Conservation (phyloP, 1,284 basidiomycete species). For the Irpex lacteus region DNA sequence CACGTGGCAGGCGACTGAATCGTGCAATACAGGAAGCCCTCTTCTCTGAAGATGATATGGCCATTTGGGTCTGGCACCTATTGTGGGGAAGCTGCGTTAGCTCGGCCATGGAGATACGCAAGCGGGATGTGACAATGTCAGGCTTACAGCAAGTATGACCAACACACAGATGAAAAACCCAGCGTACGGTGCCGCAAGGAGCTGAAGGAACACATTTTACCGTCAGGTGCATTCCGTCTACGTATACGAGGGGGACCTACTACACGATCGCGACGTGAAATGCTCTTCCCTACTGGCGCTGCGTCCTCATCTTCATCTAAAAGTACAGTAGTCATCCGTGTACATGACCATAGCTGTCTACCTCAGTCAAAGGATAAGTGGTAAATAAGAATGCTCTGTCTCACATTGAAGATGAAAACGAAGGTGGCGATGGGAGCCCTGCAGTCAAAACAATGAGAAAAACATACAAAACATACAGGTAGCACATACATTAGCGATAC, state of each 20-base stretch:
- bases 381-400: background rate
- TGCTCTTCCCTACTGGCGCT: background rate
- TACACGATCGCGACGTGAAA: background rate
- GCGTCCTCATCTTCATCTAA: background rate
- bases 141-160: background rate
- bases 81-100: background rate
- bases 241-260: background rate
- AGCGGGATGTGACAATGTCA: background rate
- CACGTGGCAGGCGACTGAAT: background rate
- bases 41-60: background rate
- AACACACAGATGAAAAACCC: background rate
- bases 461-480: background rate
- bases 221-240: background rate
- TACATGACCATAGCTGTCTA: background rate
- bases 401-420: background rate
- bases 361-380: background rate
- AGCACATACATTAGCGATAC: background rate
- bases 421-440: background rate
- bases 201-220: background rate
- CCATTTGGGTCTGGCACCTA: background rate
- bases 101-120: background rate
- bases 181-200: background rate
- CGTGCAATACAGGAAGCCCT: background rate
- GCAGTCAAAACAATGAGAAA: background rate
- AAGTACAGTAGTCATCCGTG: background rate